phyloP scores from a whole-genome alignment of 2,329 filamentous ascomycete species.

The Paecilomyces fulvus region DNA sequence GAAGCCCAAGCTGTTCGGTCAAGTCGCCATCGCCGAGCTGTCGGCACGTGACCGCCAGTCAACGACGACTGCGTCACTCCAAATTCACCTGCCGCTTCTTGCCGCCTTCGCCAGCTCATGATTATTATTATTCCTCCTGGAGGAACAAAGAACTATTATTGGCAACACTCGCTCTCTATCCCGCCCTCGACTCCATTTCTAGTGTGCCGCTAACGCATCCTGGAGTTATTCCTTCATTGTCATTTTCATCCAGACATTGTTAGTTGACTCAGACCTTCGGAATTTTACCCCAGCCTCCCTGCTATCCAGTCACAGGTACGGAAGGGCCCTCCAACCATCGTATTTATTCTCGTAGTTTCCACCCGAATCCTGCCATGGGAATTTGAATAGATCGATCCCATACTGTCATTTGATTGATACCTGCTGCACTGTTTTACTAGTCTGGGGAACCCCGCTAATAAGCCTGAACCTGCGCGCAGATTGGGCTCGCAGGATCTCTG shows the following conservation, averaged over 20 bases:
- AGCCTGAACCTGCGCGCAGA: not conserved
- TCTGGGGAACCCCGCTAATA: not conserved
- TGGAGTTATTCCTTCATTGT: not conserved
- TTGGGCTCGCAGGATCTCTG: not conserved
- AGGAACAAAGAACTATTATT: too few species aligned
- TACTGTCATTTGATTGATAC: not conserved
- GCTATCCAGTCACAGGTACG: not conserved
- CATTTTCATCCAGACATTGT: not conserved
- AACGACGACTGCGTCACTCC: conserved; percentile 1
- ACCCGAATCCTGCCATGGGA: not conserved
- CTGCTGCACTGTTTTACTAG: not conserved
- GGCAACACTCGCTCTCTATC: not conserved
- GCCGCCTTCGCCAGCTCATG: not conserved
- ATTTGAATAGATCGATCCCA: not conserved
- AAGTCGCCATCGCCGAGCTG: not conserved
- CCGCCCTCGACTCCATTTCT: not conserved
- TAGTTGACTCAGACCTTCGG: not conserved
- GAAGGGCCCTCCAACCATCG: not conserved
- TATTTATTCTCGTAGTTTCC: not conserved
- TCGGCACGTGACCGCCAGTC: conserved; percentile 1
- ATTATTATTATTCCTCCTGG: not conserved
- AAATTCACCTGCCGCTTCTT: not conserved
- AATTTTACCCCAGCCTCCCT: not conserved
- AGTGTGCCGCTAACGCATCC: not conserved
- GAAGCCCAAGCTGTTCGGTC: not conserved